phyloP scores from a whole-genome alignment of 2,329 filamentous ascomycete species.

The Teratosphaeria destructans region DNA sequence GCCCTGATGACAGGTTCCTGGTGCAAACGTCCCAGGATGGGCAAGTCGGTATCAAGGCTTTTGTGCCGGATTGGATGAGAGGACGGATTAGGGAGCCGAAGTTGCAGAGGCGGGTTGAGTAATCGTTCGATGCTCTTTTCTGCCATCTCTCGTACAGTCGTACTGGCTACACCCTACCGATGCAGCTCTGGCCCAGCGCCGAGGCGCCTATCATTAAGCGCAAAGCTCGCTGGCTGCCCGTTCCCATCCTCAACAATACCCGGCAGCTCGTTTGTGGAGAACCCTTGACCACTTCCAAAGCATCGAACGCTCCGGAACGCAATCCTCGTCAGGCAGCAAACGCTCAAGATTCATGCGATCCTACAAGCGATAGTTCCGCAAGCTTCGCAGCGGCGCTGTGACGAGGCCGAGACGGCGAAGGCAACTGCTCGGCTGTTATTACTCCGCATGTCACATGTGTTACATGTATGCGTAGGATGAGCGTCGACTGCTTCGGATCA shows the following conservation, averaged over 20 bases:
- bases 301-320: no score
- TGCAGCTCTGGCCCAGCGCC: no score
- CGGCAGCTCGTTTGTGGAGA: no score
- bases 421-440: background rate
- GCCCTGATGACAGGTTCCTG: constrained; percentile 44
- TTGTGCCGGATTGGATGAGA: constrained; percentile 69
- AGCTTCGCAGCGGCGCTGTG: background rate
- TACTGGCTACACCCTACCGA: background rate
- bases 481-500: background rate
- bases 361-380: background rate
- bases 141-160: background rate
- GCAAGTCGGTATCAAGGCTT: constrained; percentile 40
- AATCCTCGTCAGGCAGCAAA: no score
- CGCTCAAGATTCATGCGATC: no score
- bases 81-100: constrained; percentile 31
- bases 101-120: constrained; percentile 28
- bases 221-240: no score
- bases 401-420: background rate
- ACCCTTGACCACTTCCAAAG: no score
- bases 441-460: background rate
- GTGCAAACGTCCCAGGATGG: constrained; percentile 15
- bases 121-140: background rate
- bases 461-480: background rate
- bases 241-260: no score
- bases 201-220: no score